Evolutionary conservation across 2,329 filamentous ascomycete species (phyloP).

Genomic region (Aspergillus udagawae): DNA sequence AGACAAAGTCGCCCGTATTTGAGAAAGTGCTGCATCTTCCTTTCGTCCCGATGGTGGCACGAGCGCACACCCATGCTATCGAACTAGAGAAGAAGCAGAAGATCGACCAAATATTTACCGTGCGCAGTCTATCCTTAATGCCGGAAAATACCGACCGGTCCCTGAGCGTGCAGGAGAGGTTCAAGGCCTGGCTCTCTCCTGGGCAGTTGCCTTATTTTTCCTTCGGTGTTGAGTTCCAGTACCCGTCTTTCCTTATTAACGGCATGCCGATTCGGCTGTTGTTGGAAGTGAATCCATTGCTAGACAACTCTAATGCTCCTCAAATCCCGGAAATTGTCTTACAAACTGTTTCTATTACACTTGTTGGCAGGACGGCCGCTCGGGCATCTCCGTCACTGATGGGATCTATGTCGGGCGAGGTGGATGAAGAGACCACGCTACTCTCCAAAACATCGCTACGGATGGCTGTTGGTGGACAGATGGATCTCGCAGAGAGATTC

Average conservation of each 20-base stretch:
- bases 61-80: too few relatives aligned
- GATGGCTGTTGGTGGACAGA: constrained; percentile 1
- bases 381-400: constrained; percentile 10
- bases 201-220: constrained; percentile 12
- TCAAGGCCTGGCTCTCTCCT: constrained; percentile 10
- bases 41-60: not conserved
- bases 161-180: constrained; percentile 6
- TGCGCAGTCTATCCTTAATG: constrained; percentile 8
- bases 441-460: constrained; percentile 3
- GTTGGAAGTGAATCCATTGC: constrained; percentile 2
- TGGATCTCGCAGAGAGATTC: constrained; percentile 7
- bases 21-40: constrained; percentile 2
- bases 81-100: constrained; percentile 4
- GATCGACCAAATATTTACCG: constrained; percentile 4
- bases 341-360: constrained; percentile 3
- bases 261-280: constrained; percentile 5
- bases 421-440: constrained; percentile 7
- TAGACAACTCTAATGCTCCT: constrained; percentile 2
- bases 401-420: constrained; percentile 8
- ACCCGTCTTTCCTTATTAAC: constrained; percentile 6
- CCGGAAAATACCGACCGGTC: constrained; percentile 10
- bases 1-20: constrained; percentile 1
- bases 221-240: constrained; percentile 8
- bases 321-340: constrained; percentile 2
- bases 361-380: constrained; percentile 7